phyloP scores from a whole-genome alignment of 2,329 filamentous ascomycete species.

The Chaetomiaceae sp. region DNA sequence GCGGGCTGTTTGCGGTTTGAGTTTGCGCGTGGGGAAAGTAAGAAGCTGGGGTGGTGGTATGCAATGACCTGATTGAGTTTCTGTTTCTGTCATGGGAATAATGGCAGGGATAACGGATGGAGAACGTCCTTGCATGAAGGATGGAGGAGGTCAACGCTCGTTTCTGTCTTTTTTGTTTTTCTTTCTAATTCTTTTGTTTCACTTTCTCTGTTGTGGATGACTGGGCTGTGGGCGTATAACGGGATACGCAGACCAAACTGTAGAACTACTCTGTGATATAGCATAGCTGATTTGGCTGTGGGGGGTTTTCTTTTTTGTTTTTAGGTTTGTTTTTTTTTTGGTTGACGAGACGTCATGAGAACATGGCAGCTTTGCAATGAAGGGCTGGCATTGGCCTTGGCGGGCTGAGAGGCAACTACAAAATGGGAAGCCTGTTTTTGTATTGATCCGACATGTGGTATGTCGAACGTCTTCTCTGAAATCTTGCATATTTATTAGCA shows the following conservation, averaged over 20 bases:
- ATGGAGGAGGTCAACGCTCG: not conserved
- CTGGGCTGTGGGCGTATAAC: not conserved
- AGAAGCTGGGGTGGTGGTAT: no score
- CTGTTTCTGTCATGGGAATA: no score
- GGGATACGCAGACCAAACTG: conserved; percentile 10
- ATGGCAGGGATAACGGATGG: not conserved
- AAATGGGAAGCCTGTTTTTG: not conserved
- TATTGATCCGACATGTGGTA: not conserved
- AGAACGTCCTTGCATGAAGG: no score
- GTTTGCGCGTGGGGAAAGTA: not conserved
- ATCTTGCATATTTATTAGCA: not conserved
- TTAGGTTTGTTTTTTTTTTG: no score
- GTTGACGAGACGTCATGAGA: conserved; percentile 5
- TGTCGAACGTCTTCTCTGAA: no score
- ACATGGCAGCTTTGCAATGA: not conserved
- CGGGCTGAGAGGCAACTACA: not conserved
- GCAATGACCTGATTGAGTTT: no score
- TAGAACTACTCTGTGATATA: conserved; percentile 6
- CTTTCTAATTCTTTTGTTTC: conserved; percentile 1
- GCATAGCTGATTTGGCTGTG: not conserved
- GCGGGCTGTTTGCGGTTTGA: conserved; percentile 18
- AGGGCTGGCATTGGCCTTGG: not conserved
- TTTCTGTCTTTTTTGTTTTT: conserved; percentile 2
- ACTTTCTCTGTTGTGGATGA: conserved; percentile 3
- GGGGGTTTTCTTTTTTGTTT: no score